Percentiles rank a stretch among this genome's conserved stretches.
phyloP scores from a whole-genome alignment of 2,329 filamentous ascomycete species.

The Exophiala alcalophila region DNA sequence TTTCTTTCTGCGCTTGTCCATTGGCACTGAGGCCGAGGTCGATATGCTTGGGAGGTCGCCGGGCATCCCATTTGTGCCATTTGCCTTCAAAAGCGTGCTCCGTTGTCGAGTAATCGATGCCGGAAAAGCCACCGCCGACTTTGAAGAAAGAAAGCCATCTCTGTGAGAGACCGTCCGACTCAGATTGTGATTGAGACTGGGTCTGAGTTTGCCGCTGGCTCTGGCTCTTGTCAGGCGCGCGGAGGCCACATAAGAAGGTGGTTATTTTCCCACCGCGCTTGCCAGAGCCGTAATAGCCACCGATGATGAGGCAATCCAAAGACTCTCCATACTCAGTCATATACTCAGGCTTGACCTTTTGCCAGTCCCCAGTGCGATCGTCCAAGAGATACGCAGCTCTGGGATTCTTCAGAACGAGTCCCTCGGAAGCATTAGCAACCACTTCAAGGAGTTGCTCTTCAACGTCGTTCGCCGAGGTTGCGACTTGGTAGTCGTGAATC shows the following conservation, averaged over 20 bases:
- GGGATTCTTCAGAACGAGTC: conserved; percentile 90
- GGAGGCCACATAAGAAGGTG: conserved; percentile 85
- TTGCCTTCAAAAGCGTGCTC: conserved; percentile 83
- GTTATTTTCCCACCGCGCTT: conserved; percentile 77
- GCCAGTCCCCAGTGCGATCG: conserved; percentile 90
- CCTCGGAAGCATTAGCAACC: conserved; percentile 82
- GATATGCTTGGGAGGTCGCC: conserved; percentile 73
- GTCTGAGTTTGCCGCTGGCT: conserved; percentile 30
- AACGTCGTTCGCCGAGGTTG: conserved; percentile 67
- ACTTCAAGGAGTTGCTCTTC: conserved; percentile 77
- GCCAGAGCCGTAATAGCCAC: conserved; percentile 89
- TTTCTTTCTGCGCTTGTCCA: conserved; percentile 69
- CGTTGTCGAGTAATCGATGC: conserved; percentile 79
- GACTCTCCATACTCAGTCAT: conserved; percentile 95
- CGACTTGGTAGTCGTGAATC: conserved; percentile 69
- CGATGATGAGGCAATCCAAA: conserved; percentile 83
- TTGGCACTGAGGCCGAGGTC: conserved; percentile 72
- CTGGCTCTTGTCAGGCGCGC: conserved; percentile 58
- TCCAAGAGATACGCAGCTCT: conserved; percentile 82
- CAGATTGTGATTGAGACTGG: conserved; percentile 10
- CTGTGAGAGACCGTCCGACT: conserved; percentile 67
- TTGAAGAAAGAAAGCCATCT: conserved; percentile 78
- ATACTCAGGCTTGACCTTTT: conserved; percentile 98
- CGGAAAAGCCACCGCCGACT: conserved; percentile 89
- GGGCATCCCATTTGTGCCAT: conserved; percentile 81